Conservation (phyloP, 2,329 filamentous ascomycete species). For the Alternaria ventricosa region DNA sequence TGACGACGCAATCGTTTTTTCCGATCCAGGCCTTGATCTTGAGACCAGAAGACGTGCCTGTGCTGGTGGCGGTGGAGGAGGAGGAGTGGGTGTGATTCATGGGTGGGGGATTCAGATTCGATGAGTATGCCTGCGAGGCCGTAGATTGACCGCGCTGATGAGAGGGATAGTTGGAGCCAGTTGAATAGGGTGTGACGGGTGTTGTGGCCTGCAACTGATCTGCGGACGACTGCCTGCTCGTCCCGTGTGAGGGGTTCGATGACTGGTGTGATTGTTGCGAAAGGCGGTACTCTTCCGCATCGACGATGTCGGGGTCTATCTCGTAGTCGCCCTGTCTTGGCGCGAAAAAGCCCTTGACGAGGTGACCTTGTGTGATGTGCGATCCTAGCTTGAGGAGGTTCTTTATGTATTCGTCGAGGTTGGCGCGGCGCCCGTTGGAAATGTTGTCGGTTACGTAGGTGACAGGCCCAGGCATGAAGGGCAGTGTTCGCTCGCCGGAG, state of each 20-base stretch:
- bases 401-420: slow-evolving; percentile 94
- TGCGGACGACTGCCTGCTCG: slow-evolving; percentile 47
- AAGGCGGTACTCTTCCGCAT: slow-evolving; percentile 74
- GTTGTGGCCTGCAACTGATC: slow-evolving; percentile 48
- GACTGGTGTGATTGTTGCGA: slow-evolving; percentile 62
- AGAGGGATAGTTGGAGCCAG: slow-evolving; percentile 48
- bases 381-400: slow-evolving; percentile 82
- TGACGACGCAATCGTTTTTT: slow-evolving; percentile 82
- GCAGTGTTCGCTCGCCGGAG: slow-evolving; percentile 75
- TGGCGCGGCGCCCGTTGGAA: slow-evolving; percentile 89
- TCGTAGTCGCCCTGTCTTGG: slow-evolving; percentile 92
- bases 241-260: slow-evolving; percentile 45
- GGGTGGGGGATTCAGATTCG: slow-evolving; percentile 40
- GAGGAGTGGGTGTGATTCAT: slow-evolving; percentile 49
- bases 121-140: slow-evolving; percentile 38
- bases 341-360: slow-evolving; percentile 90
- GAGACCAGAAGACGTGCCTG: slow-evolving; percentile 55
- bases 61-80: slow-evolving; percentile 42
- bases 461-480: slow-evolving; percentile 97
- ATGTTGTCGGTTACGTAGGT: slow-evolving; percentile 98
- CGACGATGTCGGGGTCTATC: slow-evolving; percentile 72
- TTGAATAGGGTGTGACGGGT: slow-evolving; percentile 45
- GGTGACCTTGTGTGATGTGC: slow-evolving; percentile 81
- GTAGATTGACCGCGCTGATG: slow-evolving; percentile 52
- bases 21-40: slow-evolving; percentile 97